Percentiles rank a stretch among this genome's conserved stretches.
These are phyloP conservation scores for Pyricularia pennisetigena DNA, from an alignment of 2,329 filamentous ascomycete species.

Conservation along the genomic window DNA sequence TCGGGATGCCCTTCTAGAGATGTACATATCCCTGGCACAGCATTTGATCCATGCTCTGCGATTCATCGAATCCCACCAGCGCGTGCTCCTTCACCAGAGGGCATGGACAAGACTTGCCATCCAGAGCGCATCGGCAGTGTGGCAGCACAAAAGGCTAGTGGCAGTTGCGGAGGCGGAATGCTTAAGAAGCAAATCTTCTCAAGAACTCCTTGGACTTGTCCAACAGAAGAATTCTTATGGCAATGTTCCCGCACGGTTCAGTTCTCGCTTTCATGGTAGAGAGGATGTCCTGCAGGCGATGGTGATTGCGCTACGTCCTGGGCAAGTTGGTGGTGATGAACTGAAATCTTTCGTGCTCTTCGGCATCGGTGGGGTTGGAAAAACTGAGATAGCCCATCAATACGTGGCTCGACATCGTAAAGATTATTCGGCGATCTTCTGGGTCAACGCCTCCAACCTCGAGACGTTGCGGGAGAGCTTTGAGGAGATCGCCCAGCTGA, in stretches of 20 bases:
- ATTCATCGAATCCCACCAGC: background rate
- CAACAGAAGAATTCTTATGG: background rate
- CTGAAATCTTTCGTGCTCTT: conserved; percentile 9
- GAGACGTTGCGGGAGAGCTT: conserved; percentile 14
- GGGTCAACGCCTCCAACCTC: conserved; percentile 8
- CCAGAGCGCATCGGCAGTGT: background rate
- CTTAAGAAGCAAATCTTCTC: background rate
- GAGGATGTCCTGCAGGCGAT: background rate
- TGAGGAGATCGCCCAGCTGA: conserved; percentile 10
- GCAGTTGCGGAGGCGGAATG: background rate
- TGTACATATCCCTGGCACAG: background rate
- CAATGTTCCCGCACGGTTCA: background rate
- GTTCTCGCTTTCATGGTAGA: background rate
- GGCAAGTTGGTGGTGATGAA: background rate
- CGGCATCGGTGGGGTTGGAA: conserved; percentile 2
- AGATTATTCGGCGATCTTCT: background rate
- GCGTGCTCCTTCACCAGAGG: background rate
- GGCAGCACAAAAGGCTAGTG: background rate
- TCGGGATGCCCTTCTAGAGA: background rate
- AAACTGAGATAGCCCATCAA: conserved; percentile 1
- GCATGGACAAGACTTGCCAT: background rate
- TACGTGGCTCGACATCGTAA: background rate
- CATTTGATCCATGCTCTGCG: background rate
- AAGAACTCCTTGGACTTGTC: background rate
- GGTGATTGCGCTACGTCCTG: background rate